These are phyloP conservation scores for Citrus maxima DNA, from an alignment of 345 rosid genomes.

Conservation along the genomic window DNA sequence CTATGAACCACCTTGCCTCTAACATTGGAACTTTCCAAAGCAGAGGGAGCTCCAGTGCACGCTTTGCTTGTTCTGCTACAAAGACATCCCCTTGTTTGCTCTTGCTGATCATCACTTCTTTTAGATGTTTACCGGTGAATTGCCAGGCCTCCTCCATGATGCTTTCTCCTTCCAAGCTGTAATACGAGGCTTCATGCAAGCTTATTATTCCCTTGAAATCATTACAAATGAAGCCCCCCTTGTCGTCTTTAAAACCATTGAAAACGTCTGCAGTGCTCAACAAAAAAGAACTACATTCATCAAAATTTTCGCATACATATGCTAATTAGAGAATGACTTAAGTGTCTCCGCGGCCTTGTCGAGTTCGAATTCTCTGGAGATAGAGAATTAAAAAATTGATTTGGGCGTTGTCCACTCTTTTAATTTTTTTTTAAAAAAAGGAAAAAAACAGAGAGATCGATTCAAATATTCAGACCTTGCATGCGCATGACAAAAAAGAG, in stretches of 20 bases:
- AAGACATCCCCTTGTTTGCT: background rate
- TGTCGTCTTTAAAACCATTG: conserved; percentile 1
- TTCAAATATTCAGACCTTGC: too few relatives aligned
- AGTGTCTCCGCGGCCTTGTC: too few relatives aligned
- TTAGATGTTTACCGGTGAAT: conserved; percentile 2
- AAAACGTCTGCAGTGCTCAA: conserved; percentile 3
- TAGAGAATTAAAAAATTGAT: too few relatives aligned
- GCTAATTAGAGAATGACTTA: too few relatives aligned
- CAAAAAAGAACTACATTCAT: background rate
- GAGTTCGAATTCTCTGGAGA: too few relatives aligned
- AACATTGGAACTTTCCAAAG: conserved; percentile 2
- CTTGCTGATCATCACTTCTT: background rate
- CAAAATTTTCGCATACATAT: too few relatives aligned
- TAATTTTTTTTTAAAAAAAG: too few relatives aligned
- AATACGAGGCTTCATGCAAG: conserved; percentile 16
- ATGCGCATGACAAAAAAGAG: too few relatives aligned
- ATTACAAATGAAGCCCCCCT: conserved; percentile 7
- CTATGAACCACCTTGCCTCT: conserved; percentile 21
- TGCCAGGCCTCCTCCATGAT: conserved; percentile 10
- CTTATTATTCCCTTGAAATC: conserved; percentile 11
- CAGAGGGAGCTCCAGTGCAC: conserved; percentile 16
- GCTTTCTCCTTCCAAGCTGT: conserved; percentile 7
- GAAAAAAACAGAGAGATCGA: too few relatives aligned
- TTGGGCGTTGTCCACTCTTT: too few relatives aligned
- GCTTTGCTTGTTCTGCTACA: background rate